Conservation (phyloP, 768 basidiomycete species). For the Suillus sp. region DNA sequence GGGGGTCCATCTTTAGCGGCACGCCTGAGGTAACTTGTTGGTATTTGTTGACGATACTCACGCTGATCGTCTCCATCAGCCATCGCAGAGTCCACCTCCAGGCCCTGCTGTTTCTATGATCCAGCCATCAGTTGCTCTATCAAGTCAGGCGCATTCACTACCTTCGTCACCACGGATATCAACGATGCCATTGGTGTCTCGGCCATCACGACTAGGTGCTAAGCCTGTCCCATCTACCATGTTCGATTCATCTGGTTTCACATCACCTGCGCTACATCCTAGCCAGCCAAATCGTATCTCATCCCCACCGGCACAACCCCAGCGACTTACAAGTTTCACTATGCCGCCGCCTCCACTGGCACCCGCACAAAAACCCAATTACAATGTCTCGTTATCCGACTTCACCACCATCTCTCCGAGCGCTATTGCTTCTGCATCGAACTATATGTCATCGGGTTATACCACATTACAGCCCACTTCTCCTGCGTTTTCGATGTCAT, state of each 20-base stretch:
- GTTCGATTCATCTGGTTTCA: conserved; percentile 34
- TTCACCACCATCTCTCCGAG: conserved; percentile 25
- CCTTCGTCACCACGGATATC: conserved; percentile 40
- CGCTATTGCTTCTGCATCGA: conserved; percentile 17
- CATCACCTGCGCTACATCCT: conserved; percentile 25
- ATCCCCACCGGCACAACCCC: conserved; percentile 26
- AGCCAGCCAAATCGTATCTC: conserved; percentile 22
- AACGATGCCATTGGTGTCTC: conserved; percentile 34
- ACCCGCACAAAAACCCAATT: conserved; percentile 51
- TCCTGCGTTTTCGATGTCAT: conserved; percentile 28
- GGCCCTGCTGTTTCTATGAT: conserved; percentile 12
- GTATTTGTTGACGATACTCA: conserved; percentile 6
- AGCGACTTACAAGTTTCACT: conserved; percentile 17
- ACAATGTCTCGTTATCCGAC: conserved; percentile 51
- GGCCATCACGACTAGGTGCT: conserved; percentile 43
- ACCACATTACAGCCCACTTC: conserved; percentile 21
- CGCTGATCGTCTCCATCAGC: neutral
- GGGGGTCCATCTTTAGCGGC: conserved; percentile 74
- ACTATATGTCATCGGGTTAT: conserved; percentile 21
- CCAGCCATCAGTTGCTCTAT: neutral
- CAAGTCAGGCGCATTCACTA: conserved; percentile 37
- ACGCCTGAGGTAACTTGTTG: conserved; percentile 31
- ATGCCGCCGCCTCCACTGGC: conserved; percentile 12
- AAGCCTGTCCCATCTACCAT: conserved; percentile 38
- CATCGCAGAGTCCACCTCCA: conserved; percentile 30